Conservation (phyloP, 139 green algal species). For the Coccomyxa sp. region DNA sequence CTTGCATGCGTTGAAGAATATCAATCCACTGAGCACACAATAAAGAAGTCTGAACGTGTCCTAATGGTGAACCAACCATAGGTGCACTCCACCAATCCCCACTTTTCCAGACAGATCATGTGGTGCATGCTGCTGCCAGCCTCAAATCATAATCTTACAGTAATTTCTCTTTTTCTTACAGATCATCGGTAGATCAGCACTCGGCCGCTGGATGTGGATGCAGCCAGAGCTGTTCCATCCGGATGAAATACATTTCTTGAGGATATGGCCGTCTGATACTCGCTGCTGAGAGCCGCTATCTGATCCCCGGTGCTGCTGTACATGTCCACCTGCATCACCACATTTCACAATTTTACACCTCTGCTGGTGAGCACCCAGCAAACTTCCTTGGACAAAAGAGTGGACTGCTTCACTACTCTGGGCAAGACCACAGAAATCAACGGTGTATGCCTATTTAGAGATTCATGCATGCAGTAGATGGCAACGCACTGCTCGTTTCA, state of each 20-base stretch:
- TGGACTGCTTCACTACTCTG: neutral
- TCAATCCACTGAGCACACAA: no score
- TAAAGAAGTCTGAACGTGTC: no score
- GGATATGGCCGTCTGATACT: slow-evolving; percentile 57
- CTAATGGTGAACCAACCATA: no score
- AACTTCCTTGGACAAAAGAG: neutral
- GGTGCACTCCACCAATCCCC: no score
- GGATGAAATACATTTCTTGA: slow-evolving; percentile 40
- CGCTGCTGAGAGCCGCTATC: slow-evolving; percentile 22
- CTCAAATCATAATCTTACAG: no score
- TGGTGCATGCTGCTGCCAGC: no score
- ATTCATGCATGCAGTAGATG: no score
- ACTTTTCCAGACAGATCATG: no score
- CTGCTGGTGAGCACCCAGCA: no score
- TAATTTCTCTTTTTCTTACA: no score
- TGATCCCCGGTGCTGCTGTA: slow-evolving; percentile 19
- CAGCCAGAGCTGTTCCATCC: slow-evolving; percentile 26
- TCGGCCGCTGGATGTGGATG: slow-evolving; percentile 36
- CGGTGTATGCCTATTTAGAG: neutral
- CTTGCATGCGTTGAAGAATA: no score
- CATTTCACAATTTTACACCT: neutral
- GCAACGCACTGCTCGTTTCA: slow-evolving; percentile 36
- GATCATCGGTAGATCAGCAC: slow-evolving; percentile 15
- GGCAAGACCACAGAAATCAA: neutral
- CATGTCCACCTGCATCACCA: slow-evolving; percentile 32